Base-by-base conservation (phyloP, 306 rosid genomes). In the Trichosanthes truncata region DNA sequence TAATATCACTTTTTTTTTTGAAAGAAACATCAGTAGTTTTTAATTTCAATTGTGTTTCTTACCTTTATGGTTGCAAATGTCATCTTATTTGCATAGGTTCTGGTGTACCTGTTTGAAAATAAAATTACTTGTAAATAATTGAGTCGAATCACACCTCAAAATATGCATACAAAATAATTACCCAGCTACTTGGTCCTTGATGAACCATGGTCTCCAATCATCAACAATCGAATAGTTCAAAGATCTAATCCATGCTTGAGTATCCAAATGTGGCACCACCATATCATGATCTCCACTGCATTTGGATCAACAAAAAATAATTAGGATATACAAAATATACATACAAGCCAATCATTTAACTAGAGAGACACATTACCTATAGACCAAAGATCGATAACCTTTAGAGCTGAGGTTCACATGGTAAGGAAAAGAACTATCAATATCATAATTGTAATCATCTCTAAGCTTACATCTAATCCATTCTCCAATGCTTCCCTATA, bases 201-300 rank as follows among this genome's bases (percentile, higher is more conserved):
- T 75, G 46, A 80, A 80, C 88, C 88, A 85, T 15, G 86, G 89
- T 74, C 86, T 78, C 89, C 88, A 85, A 11, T 83, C 59, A 31
- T 26, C 10, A 23, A 9, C 77, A 21, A 85, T 15, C 3, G 84
- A 61, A 52, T 81, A 55, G 48, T 81, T 81, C 25, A 86, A 84
- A 49, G 59, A 74, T 66, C n/a, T 65, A 53, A 81, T 81, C 87
- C 82, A 85, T 31, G 76, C 20, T 26, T 41, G 74, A 18, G 68
- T 62, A 56, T 77, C 71, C n/a, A 78, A 55, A 74, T 72, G 74
- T 10, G 80, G 60, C 26, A 79, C 62, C 40, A 74, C 63, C 82
- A 79, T 79, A 9, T 82, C 85, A 12, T 76, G 85, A 36, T 82
- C 85, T 21, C 85, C 85, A 60, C 85, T 83, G 63, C 18, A 5